Evolutionary conservation across 164 flowering plant species (phyloP), one percentile per base, ranked within the genome.

Genomic region (Berberis thunbergii): DNA sequence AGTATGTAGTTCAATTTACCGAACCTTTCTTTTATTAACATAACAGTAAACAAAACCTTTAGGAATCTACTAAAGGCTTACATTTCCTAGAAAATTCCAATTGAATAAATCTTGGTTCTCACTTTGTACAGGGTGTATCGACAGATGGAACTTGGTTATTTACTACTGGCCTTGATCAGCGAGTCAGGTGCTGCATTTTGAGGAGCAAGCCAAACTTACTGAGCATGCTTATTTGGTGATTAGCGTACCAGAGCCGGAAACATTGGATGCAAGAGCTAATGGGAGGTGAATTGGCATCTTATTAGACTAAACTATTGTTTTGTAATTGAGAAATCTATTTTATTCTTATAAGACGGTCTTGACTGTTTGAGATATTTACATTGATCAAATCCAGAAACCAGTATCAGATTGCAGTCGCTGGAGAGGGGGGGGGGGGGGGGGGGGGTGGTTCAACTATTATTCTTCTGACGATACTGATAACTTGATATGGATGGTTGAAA

Each of bases 201-300:
- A 73, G 42, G 75, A 76, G 40, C 63, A 59, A 56, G 80, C 89
- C 49, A 81, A 76, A 70, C 76, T 91, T 44, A 69, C 59, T 7
- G 96, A 91, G 79, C 74, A 70, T 76, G 67, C 79, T 43, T 79
- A 81, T 73, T 58, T 83, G 45, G 68, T 94, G 43, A 70, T 84
- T 54, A 86, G 89, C 75, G 97, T 94, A 69, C 93, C 97, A 39
- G 99, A 94, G 80, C 99, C 99, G 60, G 99, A 94, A 78, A 78
- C 96, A 12, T 64, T 94, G 69, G 86, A 85, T 79, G 96, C 81
- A 43, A 78, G 74, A 79, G 72, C 71, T 62, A 79, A 76, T 70
- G 78, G 76, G 70, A 80, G 89, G 98, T 94, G 44, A 77, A 75
- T 66, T 52, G 55, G 49, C 8, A 50, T 62, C 26, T 26, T 26